These are phyloP conservation scores for Penicillium waksmanii DNA, from an alignment of 495 filamentous ascomycete species.

Conservation along the genomic window DNA sequence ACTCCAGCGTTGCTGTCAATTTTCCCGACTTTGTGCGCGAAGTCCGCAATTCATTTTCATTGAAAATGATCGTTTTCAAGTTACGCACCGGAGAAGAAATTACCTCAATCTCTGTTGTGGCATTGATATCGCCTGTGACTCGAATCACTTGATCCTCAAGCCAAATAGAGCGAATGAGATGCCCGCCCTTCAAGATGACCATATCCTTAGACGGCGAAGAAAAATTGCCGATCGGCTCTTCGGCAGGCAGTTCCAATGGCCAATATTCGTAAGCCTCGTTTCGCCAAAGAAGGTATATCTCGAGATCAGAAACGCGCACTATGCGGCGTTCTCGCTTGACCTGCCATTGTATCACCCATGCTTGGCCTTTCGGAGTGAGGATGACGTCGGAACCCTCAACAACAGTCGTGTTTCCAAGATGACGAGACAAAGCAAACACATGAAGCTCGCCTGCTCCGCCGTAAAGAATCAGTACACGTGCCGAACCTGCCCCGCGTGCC, in stretches of 20 bases:
- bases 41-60: slow-evolving; percentile 43
- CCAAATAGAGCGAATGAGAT: slow-evolving; percentile 62
- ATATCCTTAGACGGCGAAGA: slow-evolving; percentile 32
- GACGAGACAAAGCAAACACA: slow-evolving; percentile 57
- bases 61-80: slow-evolving; percentile 51
- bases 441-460: slow-evolving; percentile 65
- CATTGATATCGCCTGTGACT: slow-evolving; percentile 67
- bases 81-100: slow-evolving; percentile 50
- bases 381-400: slow-evolving; percentile 31
- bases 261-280: slow-evolving; percentile 70
- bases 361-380: slow-evolving; percentile 35
- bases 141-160: slow-evolving; percentile 48
- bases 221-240: slow-evolving; percentile 24
- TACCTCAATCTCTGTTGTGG: slow-evolving; percentile 62
- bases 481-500: slow-evolving; percentile 52
- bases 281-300: slow-evolving; percentile 56
- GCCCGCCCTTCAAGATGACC: slow-evolving; percentile 65
- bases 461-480: slow-evolving; percentile 65
- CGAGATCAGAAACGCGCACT: slow-evolving; percentile 49
- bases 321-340: slow-evolving; percentile 44
- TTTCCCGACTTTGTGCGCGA: slow-evolving; percentile 40
- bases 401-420: slow-evolving; percentile 18
- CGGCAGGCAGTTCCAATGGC: slow-evolving; percentile 52
- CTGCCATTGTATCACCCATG: slow-evolving; percentile 55
- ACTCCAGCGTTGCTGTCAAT: slow-evolving; percentile 44